These are phyloP conservation scores for Hyphopichia khmerensis DNA, from an alignment of 1,139 yeast species.

Conservation along the genomic window DNA sequence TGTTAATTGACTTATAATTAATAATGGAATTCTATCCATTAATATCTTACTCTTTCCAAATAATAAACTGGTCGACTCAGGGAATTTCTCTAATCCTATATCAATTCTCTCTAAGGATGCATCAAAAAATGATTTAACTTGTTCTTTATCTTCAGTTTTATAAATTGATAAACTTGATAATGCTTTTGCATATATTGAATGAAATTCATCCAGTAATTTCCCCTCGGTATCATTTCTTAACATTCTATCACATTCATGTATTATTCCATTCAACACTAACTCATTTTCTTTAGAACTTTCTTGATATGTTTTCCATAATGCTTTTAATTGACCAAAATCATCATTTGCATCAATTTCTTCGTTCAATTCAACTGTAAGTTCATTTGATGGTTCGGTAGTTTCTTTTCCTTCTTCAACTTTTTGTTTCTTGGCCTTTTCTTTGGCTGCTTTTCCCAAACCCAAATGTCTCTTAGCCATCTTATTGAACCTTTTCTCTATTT, in stretches of 20 bases:
- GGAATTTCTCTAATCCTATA: constrained; percentile 53
- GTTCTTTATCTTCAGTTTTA: constrained; percentile 36
- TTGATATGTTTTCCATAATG: constrained; percentile 63
- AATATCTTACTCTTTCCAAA: constrained; percentile 58
- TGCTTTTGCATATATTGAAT: constrained; percentile 71
- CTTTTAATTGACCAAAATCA: constrained; percentile 70
- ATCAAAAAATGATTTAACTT: constrained; percentile 55
- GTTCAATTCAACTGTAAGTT: constrained; percentile 67
- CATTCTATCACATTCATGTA: constrained; percentile 87
- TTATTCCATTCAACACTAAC: constrained; percentile 73
- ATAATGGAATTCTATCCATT: constrained; percentile 57
- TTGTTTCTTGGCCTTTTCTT: constrained; percentile 41
- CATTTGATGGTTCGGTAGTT: constrained; percentile 22
- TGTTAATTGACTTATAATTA: constrained; percentile 51
- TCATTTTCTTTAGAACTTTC: constrained; percentile 58
- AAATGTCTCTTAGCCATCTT: constrained; percentile 66
- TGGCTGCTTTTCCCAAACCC: constrained; percentile 73
- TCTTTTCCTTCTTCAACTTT: constrained; percentile 10
- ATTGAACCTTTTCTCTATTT: too few species aligned
- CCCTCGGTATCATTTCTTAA: constrained; percentile 49
- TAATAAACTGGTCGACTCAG: constrained; percentile 44
- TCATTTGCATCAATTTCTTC: constrained; percentile 75
- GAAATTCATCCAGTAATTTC: constrained; percentile 58
- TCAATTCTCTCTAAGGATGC: constrained; percentile 73
- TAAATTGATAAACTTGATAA: constrained; percentile 66